phyloP scores from a whole-genome alignment of 805 yeast genomes.

The Candida yuanshanica region DNA sequence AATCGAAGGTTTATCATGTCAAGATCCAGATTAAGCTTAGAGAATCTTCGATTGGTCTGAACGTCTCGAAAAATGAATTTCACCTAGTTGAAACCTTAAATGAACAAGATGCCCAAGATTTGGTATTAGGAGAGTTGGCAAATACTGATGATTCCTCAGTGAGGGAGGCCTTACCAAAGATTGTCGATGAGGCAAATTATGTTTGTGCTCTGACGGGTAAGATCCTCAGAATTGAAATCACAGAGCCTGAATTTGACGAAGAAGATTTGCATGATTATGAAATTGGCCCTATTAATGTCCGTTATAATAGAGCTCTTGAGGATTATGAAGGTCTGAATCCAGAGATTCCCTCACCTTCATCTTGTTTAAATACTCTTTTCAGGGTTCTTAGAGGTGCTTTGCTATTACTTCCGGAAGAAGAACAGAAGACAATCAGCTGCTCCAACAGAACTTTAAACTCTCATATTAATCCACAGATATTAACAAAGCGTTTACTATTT shows the following conservation, averaged over 20 bases:
- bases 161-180: constrained; percentile 26
- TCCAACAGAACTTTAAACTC: constrained; percentile 48
- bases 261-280: constrained; percentile 45
- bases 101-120: constrained; percentile 28
- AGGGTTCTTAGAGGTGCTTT: constrained; percentile 68
- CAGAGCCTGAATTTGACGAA: constrained; percentile 41
- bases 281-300: constrained; percentile 40
- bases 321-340: constrained; percentile 23
- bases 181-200: constrained; percentile 42
- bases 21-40: constrained; percentile 30
- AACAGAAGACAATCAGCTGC: constrained; percentile 49
- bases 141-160: constrained; percentile 3
- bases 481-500: constrained; percentile 45
- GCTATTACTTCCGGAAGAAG: constrained; percentile 34
- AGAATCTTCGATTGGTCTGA: constrained; percentile 4
- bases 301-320: constrained; percentile 39
- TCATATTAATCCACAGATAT: constrained; percentile 48
- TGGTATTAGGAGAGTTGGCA: constrained; percentile 16
- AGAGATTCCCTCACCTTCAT: constrained; percentile 44
- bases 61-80: constrained; percentile 27
- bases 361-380: constrained; percentile 55
- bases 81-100: constrained; percentile 24
- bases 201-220: constrained; percentile 40
- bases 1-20: constrained; percentile 27
- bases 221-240: constrained; percentile 48